phyloP scores from a whole-genome alignment of 148 eudicot species.

The Cornus kousa region DNA sequence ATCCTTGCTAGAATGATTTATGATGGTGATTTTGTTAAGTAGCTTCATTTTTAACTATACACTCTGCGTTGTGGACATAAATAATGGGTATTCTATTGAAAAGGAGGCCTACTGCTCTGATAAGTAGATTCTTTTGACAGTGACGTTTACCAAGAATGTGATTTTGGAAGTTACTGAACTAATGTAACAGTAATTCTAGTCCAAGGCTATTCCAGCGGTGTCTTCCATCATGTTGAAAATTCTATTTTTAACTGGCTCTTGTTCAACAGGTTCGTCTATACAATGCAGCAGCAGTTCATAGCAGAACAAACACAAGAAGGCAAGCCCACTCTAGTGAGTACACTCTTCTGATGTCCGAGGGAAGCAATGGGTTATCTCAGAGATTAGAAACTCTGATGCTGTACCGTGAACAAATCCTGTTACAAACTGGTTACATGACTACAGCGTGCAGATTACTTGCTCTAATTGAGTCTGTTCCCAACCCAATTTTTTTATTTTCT shows the following conservation, averaged over 20 bases:
- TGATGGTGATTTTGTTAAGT: neutral
- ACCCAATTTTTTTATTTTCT: neutral
- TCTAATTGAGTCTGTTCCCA: neutral
- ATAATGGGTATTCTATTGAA: neutral
- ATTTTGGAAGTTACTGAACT: neutral
- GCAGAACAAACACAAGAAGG: neutral
- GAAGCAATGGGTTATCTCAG: neutral
- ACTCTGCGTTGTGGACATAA: too few species aligned
- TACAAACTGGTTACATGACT: neutral
- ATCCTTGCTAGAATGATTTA: too few species aligned
- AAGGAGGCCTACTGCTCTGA: neutral
- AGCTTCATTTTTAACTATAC: neutral
- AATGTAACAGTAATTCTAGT: neutral
- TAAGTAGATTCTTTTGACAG: too few species aligned
- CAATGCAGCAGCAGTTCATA: neutral
- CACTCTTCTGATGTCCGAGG: neutral
- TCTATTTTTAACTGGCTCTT: neutral
- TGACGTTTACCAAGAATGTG: neutral
- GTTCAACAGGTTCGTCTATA: neutral
- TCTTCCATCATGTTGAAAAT: neutral
- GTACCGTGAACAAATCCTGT: neutral
- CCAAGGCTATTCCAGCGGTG: neutral
- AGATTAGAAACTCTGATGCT: neutral
- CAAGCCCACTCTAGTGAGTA: neutral
- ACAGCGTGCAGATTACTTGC: neutral